Conservation (phyloP, 179 eudicot genomes). For the Drosera spatulata region DNA sequence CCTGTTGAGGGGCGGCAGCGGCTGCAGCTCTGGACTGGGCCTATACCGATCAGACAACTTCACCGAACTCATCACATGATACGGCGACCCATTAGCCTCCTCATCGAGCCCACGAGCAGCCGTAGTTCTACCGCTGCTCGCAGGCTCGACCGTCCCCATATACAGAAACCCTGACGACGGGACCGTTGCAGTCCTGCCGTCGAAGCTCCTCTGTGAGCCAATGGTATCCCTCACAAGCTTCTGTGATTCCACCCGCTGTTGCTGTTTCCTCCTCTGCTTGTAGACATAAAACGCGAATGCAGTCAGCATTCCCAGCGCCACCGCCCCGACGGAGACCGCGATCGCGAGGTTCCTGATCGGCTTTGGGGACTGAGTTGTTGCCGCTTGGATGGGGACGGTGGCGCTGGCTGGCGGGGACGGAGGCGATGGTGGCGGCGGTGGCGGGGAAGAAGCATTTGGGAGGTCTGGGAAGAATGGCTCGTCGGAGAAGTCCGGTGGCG, state of each 20-base stretch:
- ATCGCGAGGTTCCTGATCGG: constrained; percentile 59
- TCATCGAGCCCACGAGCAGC: constrained; percentile 17
- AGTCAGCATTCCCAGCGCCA: constrained; percentile 57
- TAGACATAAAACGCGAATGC: constrained; percentile 53
- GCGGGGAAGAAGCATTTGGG: constrained; percentile 26
- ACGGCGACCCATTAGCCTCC: constrained; percentile 57
- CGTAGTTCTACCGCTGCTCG: constrained; percentile 19
- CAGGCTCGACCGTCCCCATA: constrained; percentile 61
- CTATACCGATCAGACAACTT: constrained; percentile 58
- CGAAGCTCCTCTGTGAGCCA: constrained; percentile 15
- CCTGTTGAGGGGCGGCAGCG: constrained; percentile 68
- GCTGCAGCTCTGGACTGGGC: constrained; percentile 95
- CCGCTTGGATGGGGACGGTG: constrained; percentile 26
- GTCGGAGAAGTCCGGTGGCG: constrained; percentile 23
- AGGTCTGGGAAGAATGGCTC: constrained; percentile 45
- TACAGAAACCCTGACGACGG: constrained; percentile 56
- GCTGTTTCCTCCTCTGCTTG: constrained; percentile 46
- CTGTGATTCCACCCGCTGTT: constrained; percentile 28
- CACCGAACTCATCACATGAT: constrained; percentile 42
- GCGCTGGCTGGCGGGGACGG: constrained; percentile 12
- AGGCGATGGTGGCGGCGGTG: constrained; percentile 19
- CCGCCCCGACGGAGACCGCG: constrained; percentile 50
- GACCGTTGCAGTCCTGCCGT: constrained; percentile 29
- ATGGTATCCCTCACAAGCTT: constrained; percentile 12
- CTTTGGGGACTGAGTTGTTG: constrained; percentile 32